Base-by-base conservation (phyloP, 345 rosid species). In the Cardiospermum halicacabum region DNA sequence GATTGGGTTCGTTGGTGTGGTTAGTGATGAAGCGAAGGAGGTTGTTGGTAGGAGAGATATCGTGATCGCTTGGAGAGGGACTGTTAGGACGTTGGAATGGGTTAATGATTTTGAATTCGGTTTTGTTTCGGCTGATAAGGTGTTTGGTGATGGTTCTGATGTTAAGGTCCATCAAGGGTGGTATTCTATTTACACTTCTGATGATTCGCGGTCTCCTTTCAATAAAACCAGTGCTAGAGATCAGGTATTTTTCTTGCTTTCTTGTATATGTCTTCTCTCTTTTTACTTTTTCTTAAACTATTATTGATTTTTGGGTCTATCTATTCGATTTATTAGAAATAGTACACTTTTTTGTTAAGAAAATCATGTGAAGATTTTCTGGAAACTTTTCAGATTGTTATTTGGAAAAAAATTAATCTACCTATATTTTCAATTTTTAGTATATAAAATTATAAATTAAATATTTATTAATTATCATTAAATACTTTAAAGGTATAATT, bases 1-100 rank as follows among this genome's bases (percentile, higher is more conserved):
- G 95, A 81, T 89, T 11, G 98, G 96, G 54, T 92, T 69, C 19
- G 85, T 92, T 2, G 98, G 96, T 0, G 96, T 89, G 71, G 78
- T 92, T 2, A 87, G 89, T 5, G 92, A 92, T 1, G 81, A 87
- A 66, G 92, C 89, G 59, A 80, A 77, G 59, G 77, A 64, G 11
- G 40, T 62, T 53, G 60, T 92, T 4, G 96, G 96, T 58, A 77
- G 98, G 72, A 80, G 98, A 76, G 98, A 89, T 49, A 87, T 89
- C 10, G 95, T 92, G 45, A 73, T 92, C 5, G 83, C 82, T 16
- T 92, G 95, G 98, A 82, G 96, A 82, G 98, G 98, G 65, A 82
- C 96, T 1, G 67, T 82, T 12, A 78, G 65, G 71, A 80, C 84
- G 3, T 65, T 87, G 27, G 98, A 92, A 70, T 89, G 96, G 96